These are phyloP conservation scores for Ceratocystis huliohia DNA, from an alignment of 2,329 filamentous ascomycete species.

Conservation along the genomic window DNA sequence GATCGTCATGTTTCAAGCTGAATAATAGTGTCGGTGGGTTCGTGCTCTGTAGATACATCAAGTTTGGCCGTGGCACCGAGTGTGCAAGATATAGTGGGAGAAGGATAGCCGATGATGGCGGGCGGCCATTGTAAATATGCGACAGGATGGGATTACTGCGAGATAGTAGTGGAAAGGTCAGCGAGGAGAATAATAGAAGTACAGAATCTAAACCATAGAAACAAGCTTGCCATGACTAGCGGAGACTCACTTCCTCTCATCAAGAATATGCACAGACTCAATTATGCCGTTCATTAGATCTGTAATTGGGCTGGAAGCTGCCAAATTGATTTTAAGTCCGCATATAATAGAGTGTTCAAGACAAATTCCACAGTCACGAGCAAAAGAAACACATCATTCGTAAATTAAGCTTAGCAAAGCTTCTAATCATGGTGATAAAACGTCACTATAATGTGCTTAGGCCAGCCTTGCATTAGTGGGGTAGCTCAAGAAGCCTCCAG, in stretches of 20 bases:
- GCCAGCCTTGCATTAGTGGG: conserved; percentile 3
- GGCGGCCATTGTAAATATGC: conserved; percentile 75
- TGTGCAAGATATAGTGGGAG: conserved; percentile 80
- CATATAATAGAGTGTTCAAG: neutral
- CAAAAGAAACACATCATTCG: neutral
- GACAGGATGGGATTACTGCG: conserved; percentile 69
- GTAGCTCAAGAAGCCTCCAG: neutral
- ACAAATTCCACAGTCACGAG: neutral
- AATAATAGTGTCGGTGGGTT: conserved; percentile 81
- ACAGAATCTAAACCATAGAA: neutral
- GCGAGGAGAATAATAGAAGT: too few relatives aligned
- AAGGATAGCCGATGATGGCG: conserved; percentile 61
- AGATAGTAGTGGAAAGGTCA: conserved; percentile 5
- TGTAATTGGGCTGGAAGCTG: neutral
- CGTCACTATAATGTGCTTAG: neutral
- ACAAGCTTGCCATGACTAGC: neutral
- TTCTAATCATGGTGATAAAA: neutral
- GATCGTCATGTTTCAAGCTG: conserved; percentile 71
- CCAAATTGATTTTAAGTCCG: neutral
- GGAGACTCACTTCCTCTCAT: conserved; percentile 70
- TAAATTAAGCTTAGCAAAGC: neutral
- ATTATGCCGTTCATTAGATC: conserved; percentile 65
- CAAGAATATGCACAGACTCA: conserved; percentile 92
- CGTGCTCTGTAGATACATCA: conserved; percentile 72
- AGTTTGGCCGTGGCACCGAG: conserved; percentile 64